These are phyloP conservation scores for Discostella pseudostelligera DNA, from an alignment of 108 stramenopile species.

Conservation along the genomic window DNA sequence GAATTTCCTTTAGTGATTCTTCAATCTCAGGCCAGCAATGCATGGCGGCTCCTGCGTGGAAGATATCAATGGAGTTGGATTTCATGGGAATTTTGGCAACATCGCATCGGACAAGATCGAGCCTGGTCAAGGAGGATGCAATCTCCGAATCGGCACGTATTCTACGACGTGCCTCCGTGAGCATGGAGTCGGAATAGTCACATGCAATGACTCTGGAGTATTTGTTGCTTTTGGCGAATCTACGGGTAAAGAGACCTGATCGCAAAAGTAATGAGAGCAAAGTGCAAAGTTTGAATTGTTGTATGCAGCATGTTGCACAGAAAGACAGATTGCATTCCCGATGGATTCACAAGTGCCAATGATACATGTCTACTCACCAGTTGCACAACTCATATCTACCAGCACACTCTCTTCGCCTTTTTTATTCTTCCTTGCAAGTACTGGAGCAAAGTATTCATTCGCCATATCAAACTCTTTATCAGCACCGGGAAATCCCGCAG, in stretches of 20 bases:
- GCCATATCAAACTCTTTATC: slow-evolving; percentile 85
- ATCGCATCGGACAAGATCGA: slow-evolving; percentile 89
- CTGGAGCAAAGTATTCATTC: slow-evolving; percentile 77
- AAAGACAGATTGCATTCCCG: too few relatives aligned
- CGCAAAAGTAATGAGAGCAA: not conserved
- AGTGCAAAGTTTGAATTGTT: too few relatives aligned
- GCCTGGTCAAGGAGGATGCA: slow-evolving; percentile 34
- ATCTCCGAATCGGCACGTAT: slow-evolving; percentile 62
- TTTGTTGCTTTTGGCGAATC: slow-evolving; percentile 69
- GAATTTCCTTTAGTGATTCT: slow-evolving; percentile 72
- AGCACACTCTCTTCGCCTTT: slow-evolving; percentile 48
- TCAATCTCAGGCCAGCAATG: slow-evolving; percentile 96
- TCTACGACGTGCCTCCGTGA: slow-evolving; percentile 79
- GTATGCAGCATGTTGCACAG: too few relatives aligned
- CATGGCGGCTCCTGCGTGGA: slow-evolving; percentile 97
- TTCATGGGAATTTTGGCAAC: slow-evolving; percentile 86
- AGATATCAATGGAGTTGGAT: slow-evolving; percentile 63
- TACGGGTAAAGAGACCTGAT: slow-evolving; percentile 83
- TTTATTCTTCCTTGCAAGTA: slow-evolving; percentile 29
- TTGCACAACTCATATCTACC: slow-evolving; percentile 95
- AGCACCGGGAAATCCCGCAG: slow-evolving; percentile 91
- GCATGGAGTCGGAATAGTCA: slow-evolving; percentile 92
- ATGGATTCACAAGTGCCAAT: not conserved
- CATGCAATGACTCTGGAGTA: slow-evolving; percentile 88
- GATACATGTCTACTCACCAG: slow-evolving; percentile 42